These are phyloP conservation scores for Monilinia fructigena DNA, from an alignment of 2,329 filamentous ascomycete species.

Conservation along the genomic window DNA sequence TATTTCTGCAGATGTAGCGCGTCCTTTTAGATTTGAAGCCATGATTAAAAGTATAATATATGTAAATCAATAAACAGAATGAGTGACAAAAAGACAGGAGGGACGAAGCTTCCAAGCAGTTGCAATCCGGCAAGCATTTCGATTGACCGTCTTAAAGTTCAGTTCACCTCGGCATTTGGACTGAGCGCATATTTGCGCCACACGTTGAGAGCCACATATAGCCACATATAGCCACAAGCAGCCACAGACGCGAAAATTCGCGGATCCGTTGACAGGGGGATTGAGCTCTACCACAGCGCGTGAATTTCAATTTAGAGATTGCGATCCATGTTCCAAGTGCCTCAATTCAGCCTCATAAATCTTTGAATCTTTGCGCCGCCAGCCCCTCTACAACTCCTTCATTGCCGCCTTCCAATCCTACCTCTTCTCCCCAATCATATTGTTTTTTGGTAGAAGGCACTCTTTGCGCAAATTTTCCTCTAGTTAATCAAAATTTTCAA, in stretches of 20 bases:
- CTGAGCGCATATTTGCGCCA: neutral
- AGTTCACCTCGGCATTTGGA: conserved; percentile 18
- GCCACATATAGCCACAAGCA: conserved; percentile 15
- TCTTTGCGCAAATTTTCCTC: conserved; percentile 9
- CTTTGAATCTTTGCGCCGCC: conserved; percentile 20
- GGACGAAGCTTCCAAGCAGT: neutral
- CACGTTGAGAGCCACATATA: neutral
- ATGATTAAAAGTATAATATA: conserved; percentile 26
- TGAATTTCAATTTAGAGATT: conserved; percentile 23
- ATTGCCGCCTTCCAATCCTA: neutral
- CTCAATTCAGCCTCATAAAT: conserved; percentile 18
- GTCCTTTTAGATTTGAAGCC: conserved; percentile 32
- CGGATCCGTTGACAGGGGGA: conserved; percentile 15
- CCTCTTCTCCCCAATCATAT: neutral
- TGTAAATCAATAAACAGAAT: conserved; percentile 7
- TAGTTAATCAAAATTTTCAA: neutral
- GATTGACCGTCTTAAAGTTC: conserved; percentile 5
- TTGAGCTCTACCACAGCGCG: conserved; percentile 13
- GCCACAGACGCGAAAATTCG: conserved; percentile 19
- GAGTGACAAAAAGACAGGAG: neutral
- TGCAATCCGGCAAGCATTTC: neutral
- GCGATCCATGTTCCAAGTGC: conserved; percentile 13
- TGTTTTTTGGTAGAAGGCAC: neutral
- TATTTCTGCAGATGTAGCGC: conserved; percentile 75
- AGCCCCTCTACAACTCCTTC: conserved; percentile 11